phyloP scores from a whole-genome alignment of 345 rosid species.

The Melaleuca quinquenervia region DNA sequence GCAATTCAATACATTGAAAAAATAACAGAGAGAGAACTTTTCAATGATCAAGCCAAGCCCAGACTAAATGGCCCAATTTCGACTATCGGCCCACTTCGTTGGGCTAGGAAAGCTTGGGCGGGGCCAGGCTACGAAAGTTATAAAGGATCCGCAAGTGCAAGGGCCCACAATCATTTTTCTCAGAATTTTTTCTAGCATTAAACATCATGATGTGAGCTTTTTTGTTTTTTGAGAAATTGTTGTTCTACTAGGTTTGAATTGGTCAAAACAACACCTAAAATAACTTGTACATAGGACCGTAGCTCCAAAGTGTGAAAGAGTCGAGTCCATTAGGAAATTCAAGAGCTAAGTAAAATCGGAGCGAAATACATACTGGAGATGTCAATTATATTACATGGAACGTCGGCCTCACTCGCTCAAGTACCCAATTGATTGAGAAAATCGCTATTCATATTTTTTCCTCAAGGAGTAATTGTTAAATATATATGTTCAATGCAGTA shows the following conservation, averaged over 20 bases:
- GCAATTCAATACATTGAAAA: background rate
- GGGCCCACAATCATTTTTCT: background rate
- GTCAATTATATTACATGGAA: background rate
- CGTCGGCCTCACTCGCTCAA: background rate
- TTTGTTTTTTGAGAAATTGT: background rate
- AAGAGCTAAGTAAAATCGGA: background rate
- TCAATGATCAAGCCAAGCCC: background rate
- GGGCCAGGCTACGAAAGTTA: background rate
- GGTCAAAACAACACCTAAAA: background rate
- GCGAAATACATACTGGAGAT: fast-evolving
- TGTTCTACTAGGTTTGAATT: background rate
- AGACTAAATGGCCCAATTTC: background rate
- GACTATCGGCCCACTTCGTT: background rate
- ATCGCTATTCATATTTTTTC: background rate
- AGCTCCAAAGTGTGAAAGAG: background rate
- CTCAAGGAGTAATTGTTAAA: no score
- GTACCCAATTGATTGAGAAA: background rate
- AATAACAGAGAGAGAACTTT: background rate
- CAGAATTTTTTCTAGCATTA: background rate
- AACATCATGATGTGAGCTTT: background rate
- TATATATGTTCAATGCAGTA: background rate
- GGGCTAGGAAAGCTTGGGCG: background rate
- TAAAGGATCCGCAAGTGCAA: background rate
- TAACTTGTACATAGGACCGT: background rate
- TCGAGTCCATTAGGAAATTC: background rate